These are phyloP conservation scores for Tuber aestivum DNA, from an alignment of 495 filamentous ascomycete genomes.

Conservation along the genomic window DNA sequence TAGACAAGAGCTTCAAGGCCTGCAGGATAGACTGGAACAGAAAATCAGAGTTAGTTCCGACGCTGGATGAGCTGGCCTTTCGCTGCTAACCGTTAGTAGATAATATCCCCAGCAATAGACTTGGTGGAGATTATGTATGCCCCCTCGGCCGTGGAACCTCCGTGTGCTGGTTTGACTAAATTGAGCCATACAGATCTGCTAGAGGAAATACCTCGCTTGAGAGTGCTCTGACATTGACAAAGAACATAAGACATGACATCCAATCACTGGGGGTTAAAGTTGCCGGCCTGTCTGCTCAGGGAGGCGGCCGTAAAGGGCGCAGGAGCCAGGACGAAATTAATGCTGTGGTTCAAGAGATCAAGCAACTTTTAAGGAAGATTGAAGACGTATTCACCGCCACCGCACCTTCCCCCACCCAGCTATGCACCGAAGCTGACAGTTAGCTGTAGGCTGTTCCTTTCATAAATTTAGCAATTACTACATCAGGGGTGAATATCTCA, in stretches of 20 bases:
- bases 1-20: conserved; percentile 60
- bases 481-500: conserved; percentile 81
- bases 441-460: conserved; percentile 64
- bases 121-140: conserved; percentile 85
- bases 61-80: background rate
- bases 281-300: conserved; percentile 57
- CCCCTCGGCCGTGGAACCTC: background rate
- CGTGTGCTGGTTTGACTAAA: conserved; percentile 13
- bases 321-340: conserved; percentile 57
- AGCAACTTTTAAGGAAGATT: conserved; percentile 66
- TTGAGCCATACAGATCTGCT: conserved; percentile 57
- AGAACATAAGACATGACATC: conserved; percentile 81
- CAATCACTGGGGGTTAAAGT: conserved; percentile 74
- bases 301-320: conserved; percentile 47
- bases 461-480: conserved; percentile 91
- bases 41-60: conserved; percentile 66
- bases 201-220: conserved; percentile 93
- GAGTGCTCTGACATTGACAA: conserved; percentile 78
- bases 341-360: conserved; percentile 67
- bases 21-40: conserved; percentile 71
- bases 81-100: conserved; percentile 48
- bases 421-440: conserved; percentile 7
- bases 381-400: conserved; percentile 56
- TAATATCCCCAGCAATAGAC: conserved; percentile 87
- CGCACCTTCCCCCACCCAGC: background rate